Conservation (phyloP, 2,329 filamentous ascomycete genomes). For the Epichloe typhina region DNA sequence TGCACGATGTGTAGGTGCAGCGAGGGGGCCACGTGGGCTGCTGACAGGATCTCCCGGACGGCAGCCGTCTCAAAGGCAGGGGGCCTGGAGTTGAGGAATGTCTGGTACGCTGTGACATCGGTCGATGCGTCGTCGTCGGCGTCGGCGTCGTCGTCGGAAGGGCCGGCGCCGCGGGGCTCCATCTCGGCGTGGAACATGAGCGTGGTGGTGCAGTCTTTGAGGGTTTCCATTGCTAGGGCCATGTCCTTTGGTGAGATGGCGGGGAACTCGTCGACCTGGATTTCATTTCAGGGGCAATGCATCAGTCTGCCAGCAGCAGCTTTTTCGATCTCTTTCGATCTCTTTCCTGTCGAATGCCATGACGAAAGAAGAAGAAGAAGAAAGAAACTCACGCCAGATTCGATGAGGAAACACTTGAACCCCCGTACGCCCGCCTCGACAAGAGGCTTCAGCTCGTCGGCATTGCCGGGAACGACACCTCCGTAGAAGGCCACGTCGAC, state of each 20-base stretch:
- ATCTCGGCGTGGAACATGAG: conserved; percentile 99
- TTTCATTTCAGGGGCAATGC: neutral
- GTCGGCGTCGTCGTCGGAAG: neutral
- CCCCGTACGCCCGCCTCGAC: conserved; percentile 79
- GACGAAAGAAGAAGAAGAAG: too few relatives aligned
- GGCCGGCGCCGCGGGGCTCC: conserved; percentile 74
- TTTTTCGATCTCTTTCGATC: neutral
- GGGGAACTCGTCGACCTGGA: conserved; percentile 88
- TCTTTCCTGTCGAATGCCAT: neutral
- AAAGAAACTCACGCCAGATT: conserved; percentile 62
- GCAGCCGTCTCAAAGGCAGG: conserved; percentile 85
- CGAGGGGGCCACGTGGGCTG: conserved; percentile 66
- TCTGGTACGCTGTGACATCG: conserved; percentile 65
- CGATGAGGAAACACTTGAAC: conserved; percentile 96
- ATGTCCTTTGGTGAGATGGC: conserved; percentile 75
- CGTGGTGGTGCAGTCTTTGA: conserved; percentile 72
- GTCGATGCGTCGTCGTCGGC: neutral
- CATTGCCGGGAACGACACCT: conserved; percentile 84
- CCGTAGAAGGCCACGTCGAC: conserved; percentile 98
- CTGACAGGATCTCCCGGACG: conserved; percentile 70
- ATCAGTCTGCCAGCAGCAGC: neutral
- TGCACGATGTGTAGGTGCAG: conserved; percentile 90
- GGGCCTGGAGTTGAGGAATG: conserved; percentile 83
- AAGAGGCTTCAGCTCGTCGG: conserved; percentile 61
- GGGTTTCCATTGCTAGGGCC: conserved; percentile 61